Base-by-base conservation (phyloP, 2,329 filamentous ascomycete species). In the Epichloe sylvatica region DNA sequence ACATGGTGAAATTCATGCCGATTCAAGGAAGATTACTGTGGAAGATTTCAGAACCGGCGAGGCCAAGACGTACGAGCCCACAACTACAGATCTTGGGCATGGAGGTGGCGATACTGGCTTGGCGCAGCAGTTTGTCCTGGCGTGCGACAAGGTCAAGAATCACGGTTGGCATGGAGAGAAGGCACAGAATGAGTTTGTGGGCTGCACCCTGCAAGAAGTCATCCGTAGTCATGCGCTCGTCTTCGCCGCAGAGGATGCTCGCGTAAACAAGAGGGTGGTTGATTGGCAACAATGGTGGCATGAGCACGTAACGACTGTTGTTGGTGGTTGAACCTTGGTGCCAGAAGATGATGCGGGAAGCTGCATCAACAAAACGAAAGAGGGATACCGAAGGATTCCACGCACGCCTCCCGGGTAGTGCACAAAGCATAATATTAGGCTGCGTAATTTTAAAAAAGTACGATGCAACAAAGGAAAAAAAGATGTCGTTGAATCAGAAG, bases 151-250 rank as follows among this genome's bases (percentile, higher is more conserved):
- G 4, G 88, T 94, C 42, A 85, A 89, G 64, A 83, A 81, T 53
- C 73, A 79, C 52, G 77, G 74, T 0, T 80, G 82, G 78, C 67
- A 70, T 30, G 83, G 85, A 1, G 69, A 75, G 39, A 75, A 76
- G 53, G 90, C 90, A 2, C 91, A 97, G 72, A 72, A 73, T 51
- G 72, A 81, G 59, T 80, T 83, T 61, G 72, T 97, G 25, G 89
- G 88, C 0, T 94, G 87, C 66, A 85, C 83, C 12, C 68, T 95
- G 7, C 87, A 95, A 50, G 92, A 97, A 61, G 80, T 84, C 1
- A 75, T 97, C n/a, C 75, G 84, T 45, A 94, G 88, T 60, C 92
- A 97, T 68, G 90, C 86, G 2, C 78, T 92, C 67, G 91, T 96
- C 0, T 98, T 96, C 70, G 90, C 88, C 23, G 92, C 91, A 0